phyloP scores from a whole-genome alignment of 2,329 filamentous ascomycete species.

The Coniochaeta ligniaria region DNA sequence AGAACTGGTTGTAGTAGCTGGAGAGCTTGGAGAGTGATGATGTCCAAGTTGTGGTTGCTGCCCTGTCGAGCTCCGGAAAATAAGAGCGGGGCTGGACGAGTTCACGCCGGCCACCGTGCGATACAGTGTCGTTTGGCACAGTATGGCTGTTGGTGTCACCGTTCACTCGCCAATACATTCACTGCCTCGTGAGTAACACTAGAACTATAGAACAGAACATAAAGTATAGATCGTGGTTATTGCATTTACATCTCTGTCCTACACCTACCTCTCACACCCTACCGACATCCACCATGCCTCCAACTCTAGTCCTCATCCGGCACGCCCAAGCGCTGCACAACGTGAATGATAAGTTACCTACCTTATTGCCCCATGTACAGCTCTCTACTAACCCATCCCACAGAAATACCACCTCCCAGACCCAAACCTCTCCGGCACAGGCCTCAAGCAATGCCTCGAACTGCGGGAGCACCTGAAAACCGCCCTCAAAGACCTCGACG shows the following conservation, averaged over 20 bases:
- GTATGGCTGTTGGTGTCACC: conserved; percentile 16
- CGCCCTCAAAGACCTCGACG: conserved; percentile 32
- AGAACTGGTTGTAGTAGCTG: neutral
- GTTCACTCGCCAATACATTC: conserved; percentile 22
- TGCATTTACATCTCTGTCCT: neutral
- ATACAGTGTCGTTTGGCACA: neutral
- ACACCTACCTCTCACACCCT: neutral
- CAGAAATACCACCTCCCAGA: conserved; percentile 40
- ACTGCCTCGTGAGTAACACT: too few relatives aligned
- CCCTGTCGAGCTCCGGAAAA: neutral
- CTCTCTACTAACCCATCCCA: conserved; percentile 11
- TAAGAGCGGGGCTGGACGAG: neutral
- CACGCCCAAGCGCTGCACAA: conserved; percentile 72
- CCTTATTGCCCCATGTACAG: neutral
- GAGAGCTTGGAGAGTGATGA: too few relatives aligned
- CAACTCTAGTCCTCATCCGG: conserved; percentile 71
- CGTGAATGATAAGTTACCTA: conserved; percentile 31
- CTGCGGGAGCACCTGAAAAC: conserved; percentile 34
- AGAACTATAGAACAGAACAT: too few relatives aligned
- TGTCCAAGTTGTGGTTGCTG: neutral
- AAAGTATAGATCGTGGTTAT: neutral
- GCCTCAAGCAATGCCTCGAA: conserved; percentile 37
- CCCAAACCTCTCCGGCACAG: conserved; percentile 41
- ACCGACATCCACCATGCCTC: conserved; percentile 32
- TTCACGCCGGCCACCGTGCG: too few relatives aligned